These are phyloP conservation scores for Lasiodiplodia hormozganensis DNA, from an alignment of 2,329 filamentous ascomycete genomes.

Conservation along the genomic window DNA sequence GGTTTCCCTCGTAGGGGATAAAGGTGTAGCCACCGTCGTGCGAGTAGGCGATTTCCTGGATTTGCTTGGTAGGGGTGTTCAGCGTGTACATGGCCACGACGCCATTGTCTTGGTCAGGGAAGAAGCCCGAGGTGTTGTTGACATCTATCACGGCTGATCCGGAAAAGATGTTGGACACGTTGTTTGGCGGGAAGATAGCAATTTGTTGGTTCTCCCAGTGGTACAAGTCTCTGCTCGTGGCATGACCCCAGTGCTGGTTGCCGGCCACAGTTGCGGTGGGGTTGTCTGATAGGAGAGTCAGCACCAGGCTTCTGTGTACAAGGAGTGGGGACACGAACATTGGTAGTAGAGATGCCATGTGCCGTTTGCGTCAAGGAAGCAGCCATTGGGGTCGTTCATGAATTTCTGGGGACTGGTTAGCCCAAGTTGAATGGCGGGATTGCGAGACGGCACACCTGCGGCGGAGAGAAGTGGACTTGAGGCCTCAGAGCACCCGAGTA, in stretches of 20 bases:
- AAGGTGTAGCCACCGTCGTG: slow-evolving; percentile 68
- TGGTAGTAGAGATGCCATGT: slow-evolving; percentile 72
- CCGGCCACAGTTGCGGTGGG: slow-evolving; percentile 58
- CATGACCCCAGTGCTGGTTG: slow-evolving; percentile 72
- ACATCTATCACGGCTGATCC: slow-evolving; percentile 66
- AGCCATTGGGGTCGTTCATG: slow-evolving; percentile 71
- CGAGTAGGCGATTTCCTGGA: slow-evolving; percentile 68
- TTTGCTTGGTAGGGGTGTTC: slow-evolving; percentile 53
- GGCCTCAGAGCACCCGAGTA: slow-evolving; percentile 54
- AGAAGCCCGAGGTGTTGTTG: slow-evolving; percentile 72
- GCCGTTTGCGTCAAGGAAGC: slow-evolving; percentile 64
- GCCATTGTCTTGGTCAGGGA: slow-evolving; percentile 65
- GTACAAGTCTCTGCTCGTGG: slow-evolving; percentile 67
- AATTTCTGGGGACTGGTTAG: slow-evolving; percentile 37
- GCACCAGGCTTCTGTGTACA: slow-evolving; percentile 29
- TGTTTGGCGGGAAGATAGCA: slow-evolving; percentile 64
- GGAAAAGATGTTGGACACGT: slow-evolving; percentile 60
- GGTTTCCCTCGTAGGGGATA: slow-evolving; percentile 65
- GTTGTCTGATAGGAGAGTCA: slow-evolving; percentile 50
- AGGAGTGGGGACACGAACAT: slow-evolving; percentile 43
- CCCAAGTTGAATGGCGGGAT: not conserved
- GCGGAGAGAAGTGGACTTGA: slow-evolving; percentile 64
- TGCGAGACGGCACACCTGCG: slow-evolving; percentile 59
- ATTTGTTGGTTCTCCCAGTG: slow-evolving; percentile 71
- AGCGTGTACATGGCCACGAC: slow-evolving; percentile 68